Evolutionary conservation across 768 basidiomycete genomes (phyloP), one percentile per base, ranked within the genome.

Genomic region (Mycena haematopus): DNA sequence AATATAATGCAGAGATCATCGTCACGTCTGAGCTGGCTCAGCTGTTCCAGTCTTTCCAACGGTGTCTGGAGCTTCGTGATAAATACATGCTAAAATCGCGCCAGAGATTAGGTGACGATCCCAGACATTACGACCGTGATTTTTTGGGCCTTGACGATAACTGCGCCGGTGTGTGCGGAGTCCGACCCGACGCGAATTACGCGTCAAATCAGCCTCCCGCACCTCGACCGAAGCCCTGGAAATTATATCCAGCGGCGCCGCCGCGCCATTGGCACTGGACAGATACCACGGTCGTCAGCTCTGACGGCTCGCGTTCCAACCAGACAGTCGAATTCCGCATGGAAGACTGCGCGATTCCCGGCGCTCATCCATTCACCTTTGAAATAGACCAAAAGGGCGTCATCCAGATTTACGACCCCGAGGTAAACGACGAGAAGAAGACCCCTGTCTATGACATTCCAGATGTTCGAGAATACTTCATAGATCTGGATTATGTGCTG

Each of bases 231-330:
- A 69, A 84, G 38, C 78, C 85, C 5, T 99, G 97, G 97, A 85
- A 83, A 56, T 91, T 98, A 67, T 97, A 97, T 68, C 97, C 97
- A 0, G 83, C 80, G 13, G 96, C 97, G 6, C 97, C 97, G 0
- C 92, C 93, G 3, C 96, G 96, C 0, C 95, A 95, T 69, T 99
- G 97, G 97, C 93, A 94, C 70, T 95, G 92, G 88, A 83, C 79
- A 42, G 79, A 84, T 50, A 77, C 84, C 52, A 73, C 82, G 13
- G 77, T 77, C 9, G 78, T 83, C 35, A 84, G 80, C 60, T 67
- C 77, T 11, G 82, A 81, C 52, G 76, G 76, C 33, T 63, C 67
- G 53, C 55, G 71, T 42, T 59, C 68, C 44, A 70, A 42, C 59
- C 76, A 13, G 3, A 53, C 58, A n/a, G 78, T 81, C n/a, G 84